Percentiles rank a stretch among this genome's conserved stretches.
Evolutionary conservation across 192 early-diverging fungal species (phyloP).

Genomic region (Gorgonomyces haynaldii): DNA sequence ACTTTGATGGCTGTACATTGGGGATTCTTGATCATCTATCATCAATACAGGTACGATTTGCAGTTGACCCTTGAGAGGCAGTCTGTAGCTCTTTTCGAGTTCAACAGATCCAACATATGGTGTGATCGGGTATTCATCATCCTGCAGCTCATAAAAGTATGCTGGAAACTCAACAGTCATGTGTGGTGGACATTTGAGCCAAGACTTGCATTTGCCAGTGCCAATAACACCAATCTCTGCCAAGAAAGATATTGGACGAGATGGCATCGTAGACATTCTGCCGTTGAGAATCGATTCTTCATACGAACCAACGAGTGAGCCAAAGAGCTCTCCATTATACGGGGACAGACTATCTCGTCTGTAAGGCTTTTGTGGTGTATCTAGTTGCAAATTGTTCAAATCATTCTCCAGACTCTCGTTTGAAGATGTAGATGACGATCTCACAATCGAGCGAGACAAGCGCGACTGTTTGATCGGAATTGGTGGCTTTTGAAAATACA

Average conservation of each 20-base stretch:
- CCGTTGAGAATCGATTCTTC: constrained; percentile 66
- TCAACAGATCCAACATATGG: constrained; percentile 73
- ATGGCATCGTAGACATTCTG: constrained; percentile 64
- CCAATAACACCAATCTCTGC: constrained; percentile 62
- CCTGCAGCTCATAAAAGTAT: constrained; percentile 59
- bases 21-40: constrained; percentile 63
- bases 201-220: constrained; percentile 47
- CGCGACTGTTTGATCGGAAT: background rate
- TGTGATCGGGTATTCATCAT: constrained; percentile 33
- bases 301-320: constrained; percentile 40
- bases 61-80: constrained; percentile 62
- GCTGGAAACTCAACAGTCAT: constrained; percentile 53
- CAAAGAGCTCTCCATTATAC: constrained; percentile 21
- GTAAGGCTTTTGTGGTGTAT: background rate
- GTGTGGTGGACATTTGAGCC: constrained; percentile 58
- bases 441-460: background rate
- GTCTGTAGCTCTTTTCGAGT: constrained; percentile 42
- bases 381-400: too few species aligned
- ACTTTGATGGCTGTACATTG: constrained; percentile 66
- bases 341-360: background rate
- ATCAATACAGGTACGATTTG: constrained; percentile 40
- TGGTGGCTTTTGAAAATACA: background rate
- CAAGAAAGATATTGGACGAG: constrained; percentile 56
- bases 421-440: constrained; percentile 1
- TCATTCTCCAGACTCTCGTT: too few species aligned